Conservation (phyloP, 805 yeast genomes). For the Wickerhamia fluorescens region DNA sequence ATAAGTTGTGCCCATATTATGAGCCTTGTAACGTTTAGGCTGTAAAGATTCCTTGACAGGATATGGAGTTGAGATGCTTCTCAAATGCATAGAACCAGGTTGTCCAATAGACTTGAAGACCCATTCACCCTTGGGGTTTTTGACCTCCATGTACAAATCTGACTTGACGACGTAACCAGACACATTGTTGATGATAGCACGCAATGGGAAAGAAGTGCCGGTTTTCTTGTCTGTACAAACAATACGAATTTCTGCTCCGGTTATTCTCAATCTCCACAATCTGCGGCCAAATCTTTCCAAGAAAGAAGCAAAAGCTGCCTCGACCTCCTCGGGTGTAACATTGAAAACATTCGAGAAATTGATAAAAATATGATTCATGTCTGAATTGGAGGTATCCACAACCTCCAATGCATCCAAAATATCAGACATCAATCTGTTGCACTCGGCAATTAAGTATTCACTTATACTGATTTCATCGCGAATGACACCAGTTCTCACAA, state of each 20-base stretch:
- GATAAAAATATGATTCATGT: slow-evolving; percentile 93
- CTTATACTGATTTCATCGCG: slow-evolving; percentile 89
- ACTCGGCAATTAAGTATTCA: slow-evolving; percentile 92
- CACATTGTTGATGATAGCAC: slow-evolving; percentile 94
- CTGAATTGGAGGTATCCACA: slow-evolving; percentile 90
- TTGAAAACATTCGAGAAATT: slow-evolving; percentile 95
- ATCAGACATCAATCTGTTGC: slow-evolving; percentile 92
- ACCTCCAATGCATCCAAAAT: slow-evolving; percentile 92
- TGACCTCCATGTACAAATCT: slow-evolving; percentile 90
- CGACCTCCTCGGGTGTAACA: slow-evolving; percentile 91
- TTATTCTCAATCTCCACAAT: slow-evolving; percentile 92
- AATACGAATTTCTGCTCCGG: slow-evolving; percentile 96
- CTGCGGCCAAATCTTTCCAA: slow-evolving; percentile 96
- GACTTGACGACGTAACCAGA: slow-evolving; percentile 96
- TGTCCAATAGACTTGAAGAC: slow-evolving; percentile 90
- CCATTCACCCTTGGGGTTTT: slow-evolving; percentile 92
- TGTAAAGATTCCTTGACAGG: slow-evolving; percentile 97
- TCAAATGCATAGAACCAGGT: slow-evolving; percentile 96
- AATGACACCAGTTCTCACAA: slow-evolving; percentile 91
- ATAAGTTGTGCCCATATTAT: slow-evolving; percentile 95
- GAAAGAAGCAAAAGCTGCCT: slow-evolving; percentile 96
- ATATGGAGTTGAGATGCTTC: slow-evolving; percentile 92
- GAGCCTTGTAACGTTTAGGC: slow-evolving; percentile 98
- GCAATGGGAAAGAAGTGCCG: slow-evolving; percentile 88
- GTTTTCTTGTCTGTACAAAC: slow-evolving; percentile 85